Evolutionary conservation across 2,329 filamentous ascomycete genomes (phyloP), one percentile per base, ranked within the genome.

Genomic region (Xylariaceae sp.): DNA sequence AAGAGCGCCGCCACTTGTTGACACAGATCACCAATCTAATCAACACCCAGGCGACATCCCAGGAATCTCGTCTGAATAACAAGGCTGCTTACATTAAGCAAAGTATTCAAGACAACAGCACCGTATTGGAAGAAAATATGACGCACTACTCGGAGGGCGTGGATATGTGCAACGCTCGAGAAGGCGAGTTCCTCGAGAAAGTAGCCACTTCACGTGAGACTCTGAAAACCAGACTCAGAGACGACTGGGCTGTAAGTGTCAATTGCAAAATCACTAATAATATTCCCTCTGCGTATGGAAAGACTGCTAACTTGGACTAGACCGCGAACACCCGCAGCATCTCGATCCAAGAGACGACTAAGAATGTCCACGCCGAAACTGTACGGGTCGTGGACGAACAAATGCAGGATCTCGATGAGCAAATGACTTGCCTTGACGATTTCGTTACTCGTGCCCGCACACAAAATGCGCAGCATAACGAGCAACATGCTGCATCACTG

Each of bases 341-440:
- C n/a, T 85, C 87, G 4, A 92, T 99, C 63, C 89, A 92, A 63
- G 80, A 81, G 6, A 88, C 88, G 0, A 91, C 92, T 0, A 87
- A 88, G 63, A 89, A 89, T 2, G 91, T 97, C 1, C 91, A 99
- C 62, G 87, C 88, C 35, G 88, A 95, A 72, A 96, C 92, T 0
- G 84, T 96, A 32, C 86, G 86, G 5, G 92, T 95, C 55, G 91
- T 97, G 9, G 88, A 92, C 65, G 86, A 88, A 54, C 94, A 99
- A 72, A 88, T 95, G 74, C 80, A 82, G 53, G 89, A 95, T 62
- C 87, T 99, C 67, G 86, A 88, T 57, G 80, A 79, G n/a, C 90
- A 97, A 71, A 91, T 99, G 81, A 83, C 85, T 54, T 88, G 89
- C 1, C 80, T 99, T 6, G 92, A 97, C 65, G 89, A 92, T 61